phyloP scores from a whole-genome alignment of 2,329 filamentous ascomycete genomes.

The Waltergamsia citrina region DNA sequence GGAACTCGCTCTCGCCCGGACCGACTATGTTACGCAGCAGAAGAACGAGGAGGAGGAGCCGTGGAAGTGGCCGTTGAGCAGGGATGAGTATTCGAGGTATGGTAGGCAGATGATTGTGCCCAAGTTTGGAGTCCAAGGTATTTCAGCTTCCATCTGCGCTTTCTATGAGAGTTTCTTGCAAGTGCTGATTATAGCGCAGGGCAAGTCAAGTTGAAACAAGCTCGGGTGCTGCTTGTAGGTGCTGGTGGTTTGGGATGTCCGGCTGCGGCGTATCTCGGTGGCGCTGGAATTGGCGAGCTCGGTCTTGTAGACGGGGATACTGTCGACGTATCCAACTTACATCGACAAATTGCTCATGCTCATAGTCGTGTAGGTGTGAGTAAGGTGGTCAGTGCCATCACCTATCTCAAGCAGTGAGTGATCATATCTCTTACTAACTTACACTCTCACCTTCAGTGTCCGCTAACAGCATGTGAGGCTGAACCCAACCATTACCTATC shows the following conservation, averaged over 20 bases:
- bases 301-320: constrained; percentile 81
- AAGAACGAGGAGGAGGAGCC: constrained; percentile 3
- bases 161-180: background rate
- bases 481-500: constrained; percentile 62
- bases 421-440: background rate
- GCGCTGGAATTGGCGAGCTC: constrained; percentile 74
- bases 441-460: constrained; percentile 1
- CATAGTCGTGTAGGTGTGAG: constrained; percentile 59
- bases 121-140: constrained; percentile 66
- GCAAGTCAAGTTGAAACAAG: constrained; percentile 62
- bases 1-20: constrained; percentile 32
- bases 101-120: constrained; percentile 86
- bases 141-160: constrained; percentile 5
- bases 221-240: constrained; percentile 73
- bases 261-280: constrained; percentile 84
- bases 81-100: constrained; percentile 76
- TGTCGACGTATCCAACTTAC: constrained; percentile 85
- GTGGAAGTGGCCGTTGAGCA: constrained; percentile 58
- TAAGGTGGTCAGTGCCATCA: constrained; percentile 72
- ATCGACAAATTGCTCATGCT: constrained; percentile 80
- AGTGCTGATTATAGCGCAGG: constrained; percentile 33
- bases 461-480: constrained; percentile 34
- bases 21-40: constrained; percentile 8
- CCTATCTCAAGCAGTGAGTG: constrained; percentile 44
- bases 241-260: constrained; percentile 88